phyloP scores from a whole-genome alignment of 1,284 basidiomycete genomes.

The Trichosporon sp. region DNA sequence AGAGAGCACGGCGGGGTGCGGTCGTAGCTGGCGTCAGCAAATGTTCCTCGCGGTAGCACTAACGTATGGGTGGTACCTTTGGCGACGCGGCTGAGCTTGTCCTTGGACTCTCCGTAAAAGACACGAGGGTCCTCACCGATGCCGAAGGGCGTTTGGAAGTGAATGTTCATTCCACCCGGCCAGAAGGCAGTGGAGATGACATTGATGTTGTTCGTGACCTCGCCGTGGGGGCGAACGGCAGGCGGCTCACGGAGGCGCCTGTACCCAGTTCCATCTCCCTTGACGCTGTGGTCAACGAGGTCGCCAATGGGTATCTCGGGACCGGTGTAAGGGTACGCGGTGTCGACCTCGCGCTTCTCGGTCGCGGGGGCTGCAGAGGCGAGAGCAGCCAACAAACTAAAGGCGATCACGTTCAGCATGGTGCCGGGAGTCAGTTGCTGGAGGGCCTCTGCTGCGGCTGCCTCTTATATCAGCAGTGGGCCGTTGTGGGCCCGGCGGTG shows the following conservation, averaged over 20 bases:
- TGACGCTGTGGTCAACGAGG: conserved; percentile 25
- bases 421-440: neutral
- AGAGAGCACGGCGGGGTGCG: conserved; percentile 33
- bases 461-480: neutral
- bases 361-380: neutral
- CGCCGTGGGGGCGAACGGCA: conserved; percentile 12
- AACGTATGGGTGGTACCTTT: conserved; percentile 24
- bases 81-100: conserved; percentile 19
- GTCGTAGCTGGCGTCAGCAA: conserved; percentile 22
- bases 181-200: conserved; percentile 28
- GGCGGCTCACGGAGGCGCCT: conserved; percentile 26
- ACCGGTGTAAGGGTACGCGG: conserved; percentile 25
- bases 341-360: conserved; percentile 17
- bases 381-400: neutral
- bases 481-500: neutral
- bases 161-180: conserved; percentile 33
- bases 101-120: conserved; percentile 19
- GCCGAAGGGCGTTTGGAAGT: conserved; percentile 38
- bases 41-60: neutral
- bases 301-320: conserved; percentile 31
- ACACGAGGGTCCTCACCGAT: conserved; percentile 26
- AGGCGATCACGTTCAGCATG: neutral
- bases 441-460: neutral
- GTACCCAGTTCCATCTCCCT: conserved; percentile 28
- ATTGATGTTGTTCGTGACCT: conserved; percentile 39